Base-by-base conservation (phyloP, 495 filamentous ascomycete species). In the Amphirosellinia nigrospora region DNA sequence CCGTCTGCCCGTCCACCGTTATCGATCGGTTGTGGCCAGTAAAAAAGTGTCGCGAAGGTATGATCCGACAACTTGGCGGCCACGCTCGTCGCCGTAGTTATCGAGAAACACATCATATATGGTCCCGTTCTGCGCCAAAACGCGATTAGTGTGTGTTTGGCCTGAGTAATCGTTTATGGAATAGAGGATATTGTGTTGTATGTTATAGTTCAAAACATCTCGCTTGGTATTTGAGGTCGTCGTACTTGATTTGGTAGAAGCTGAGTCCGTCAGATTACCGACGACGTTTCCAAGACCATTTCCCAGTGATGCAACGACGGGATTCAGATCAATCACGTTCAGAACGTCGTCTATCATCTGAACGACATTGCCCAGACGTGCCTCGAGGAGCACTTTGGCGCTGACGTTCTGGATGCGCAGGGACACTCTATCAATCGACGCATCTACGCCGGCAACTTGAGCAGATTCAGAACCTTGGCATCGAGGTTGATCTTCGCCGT, bases 401-500 rank as follows among this genome's bases (percentile, higher is more conserved):
- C 76, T 80, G 68, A 89, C 82, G 62, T 89, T 85, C 71, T 87
- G 78, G 73, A 88, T 87, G 36, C 76, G 76, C 2, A 89, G 80
- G 36, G 72, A 45, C 48, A 89, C 87, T 28, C 81, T 77, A 73
- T 86, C 82, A 78, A 88, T 86, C 52, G 78, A 82, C 32, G 83
- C 77, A 74, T 84, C 82, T 13, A 89, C 87, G 30, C 87, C 87
- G 11, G 87, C 87, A 88, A 88, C 50, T 80, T 76, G 43, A 89
- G 82, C 38, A 88, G 79, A 62, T 82, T 81, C 59, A 88, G 78
- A 9, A 89, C 87, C 72, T 86, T 81, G 11, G 85, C 86, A 69
- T 87, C 85, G 45, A 89, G 76, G 76, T 89, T 89, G 74, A 89
- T 80, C 71, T 88, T 86, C 52, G 87, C 87, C 10, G 86, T 87